Evolutionary conservation across 2,329 filamentous ascomycete species (phyloP).

Genomic region (Pseudohalonectria lignicola): DNA sequence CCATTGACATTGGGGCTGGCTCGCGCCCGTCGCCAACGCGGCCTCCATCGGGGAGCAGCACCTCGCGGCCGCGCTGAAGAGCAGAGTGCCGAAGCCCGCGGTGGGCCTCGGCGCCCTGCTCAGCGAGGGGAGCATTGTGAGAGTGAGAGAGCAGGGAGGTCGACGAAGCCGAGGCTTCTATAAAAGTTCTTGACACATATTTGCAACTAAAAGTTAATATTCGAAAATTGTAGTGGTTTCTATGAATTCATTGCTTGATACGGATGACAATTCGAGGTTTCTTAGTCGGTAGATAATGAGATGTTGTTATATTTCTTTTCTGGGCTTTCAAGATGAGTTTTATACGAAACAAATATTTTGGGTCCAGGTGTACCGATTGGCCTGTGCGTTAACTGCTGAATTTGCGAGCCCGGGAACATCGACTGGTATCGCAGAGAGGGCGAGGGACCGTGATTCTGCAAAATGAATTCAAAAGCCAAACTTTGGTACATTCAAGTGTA

Average conservation of each 20-base stretch:
- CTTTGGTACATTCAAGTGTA: not conserved
- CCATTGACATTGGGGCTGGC: not conserved
- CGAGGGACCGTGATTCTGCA: not conserved
- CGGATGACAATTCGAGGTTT: too few relatives aligned
- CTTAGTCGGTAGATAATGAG: too few relatives aligned
- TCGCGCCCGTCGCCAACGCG: too few relatives aligned
- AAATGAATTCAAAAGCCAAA: not conserved
- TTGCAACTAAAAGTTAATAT: not conserved
- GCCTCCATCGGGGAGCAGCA: not conserved
- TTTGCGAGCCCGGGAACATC: too few relatives aligned
- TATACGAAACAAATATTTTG: not conserved
- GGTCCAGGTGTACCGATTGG: not conserved
- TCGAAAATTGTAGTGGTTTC: not conserved
- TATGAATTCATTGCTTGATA: too few relatives aligned
- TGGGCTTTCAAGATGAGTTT: not conserved
- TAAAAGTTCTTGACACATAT: not conserved
- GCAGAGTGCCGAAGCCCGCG: not conserved
- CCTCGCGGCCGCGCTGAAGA: not conserved
- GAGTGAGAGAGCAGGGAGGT: too few relatives aligned
- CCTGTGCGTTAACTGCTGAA: conserved; percentile 1
- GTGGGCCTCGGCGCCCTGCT: not conserved
- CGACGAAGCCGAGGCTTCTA: conserved; percentile 1
- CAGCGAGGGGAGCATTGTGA: not conserved
- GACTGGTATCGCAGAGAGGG: too few relatives aligned
- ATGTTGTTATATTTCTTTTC: too few relatives aligned